phyloP scores from a whole-genome alignment of 805 yeast genomes.

The Komagataella pseudopastoris region DNA sequence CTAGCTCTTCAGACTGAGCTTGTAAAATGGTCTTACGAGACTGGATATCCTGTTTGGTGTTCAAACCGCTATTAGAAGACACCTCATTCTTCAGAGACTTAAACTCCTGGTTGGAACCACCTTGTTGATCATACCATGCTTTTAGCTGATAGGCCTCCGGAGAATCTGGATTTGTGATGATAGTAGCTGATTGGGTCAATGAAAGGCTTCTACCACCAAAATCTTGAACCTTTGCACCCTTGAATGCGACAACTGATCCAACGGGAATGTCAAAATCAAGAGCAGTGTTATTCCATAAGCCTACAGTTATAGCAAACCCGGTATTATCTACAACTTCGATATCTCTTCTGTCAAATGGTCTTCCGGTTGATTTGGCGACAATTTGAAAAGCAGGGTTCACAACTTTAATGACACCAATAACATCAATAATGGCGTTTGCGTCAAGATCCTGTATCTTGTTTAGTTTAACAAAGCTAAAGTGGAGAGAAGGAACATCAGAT shows the following conservation, averaged over 20 bases:
- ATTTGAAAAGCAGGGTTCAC: constrained; percentile 68
- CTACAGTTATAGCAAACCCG: constrained; percentile 60
- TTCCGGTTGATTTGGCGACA: constrained; percentile 77
- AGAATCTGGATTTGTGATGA: constrained; percentile 75
- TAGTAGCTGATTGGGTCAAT: constrained; percentile 63
- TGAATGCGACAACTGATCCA: constrained; percentile 82
- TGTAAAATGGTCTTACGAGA: constrained; percentile 55
- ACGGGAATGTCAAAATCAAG: constrained; percentile 56
- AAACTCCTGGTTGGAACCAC: constrained; percentile 42
- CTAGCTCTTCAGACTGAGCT: constrained; percentile 55
- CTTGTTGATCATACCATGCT: constrained; percentile 91
- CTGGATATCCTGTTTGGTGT: constrained; percentile 23
- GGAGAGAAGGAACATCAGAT: constrained; percentile 61
- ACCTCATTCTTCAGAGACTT: constrained; percentile 45
- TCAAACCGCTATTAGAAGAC: constrained; percentile 17
- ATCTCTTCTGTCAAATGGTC: constrained; percentile 88
- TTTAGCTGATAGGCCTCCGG: constrained; percentile 78
- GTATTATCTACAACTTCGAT: constrained; percentile 77
- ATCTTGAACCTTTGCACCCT: constrained; percentile 82
- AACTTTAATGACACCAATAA: constrained; percentile 72
- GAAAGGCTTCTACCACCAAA: constrained; percentile 80
- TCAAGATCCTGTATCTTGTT: constrained; percentile 54
- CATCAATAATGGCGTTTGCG: constrained; percentile 66
- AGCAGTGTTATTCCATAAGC: constrained; percentile 87
- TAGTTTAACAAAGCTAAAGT: constrained; percentile 64